Evolutionary conservation across 2,329 filamentous ascomycete species (phyloP).

Genomic region (Didymella keratinophila): DNA sequence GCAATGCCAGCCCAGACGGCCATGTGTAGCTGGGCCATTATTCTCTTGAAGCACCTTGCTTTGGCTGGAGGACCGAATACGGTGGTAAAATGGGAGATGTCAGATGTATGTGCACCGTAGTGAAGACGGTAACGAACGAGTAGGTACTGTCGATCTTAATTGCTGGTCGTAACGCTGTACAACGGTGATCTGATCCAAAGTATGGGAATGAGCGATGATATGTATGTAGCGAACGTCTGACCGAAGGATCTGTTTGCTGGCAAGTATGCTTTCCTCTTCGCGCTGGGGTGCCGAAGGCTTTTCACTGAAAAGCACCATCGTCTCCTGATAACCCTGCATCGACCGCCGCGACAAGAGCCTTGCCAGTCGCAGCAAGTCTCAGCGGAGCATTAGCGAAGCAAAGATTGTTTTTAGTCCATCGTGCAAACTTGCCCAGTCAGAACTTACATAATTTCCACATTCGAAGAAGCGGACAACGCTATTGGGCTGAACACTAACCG

Average conservation of each 20-base stretch:
- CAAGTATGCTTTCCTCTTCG: neutral
- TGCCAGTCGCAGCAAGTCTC: constrained; percentile 10
- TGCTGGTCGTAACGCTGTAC: neutral
- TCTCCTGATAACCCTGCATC: constrained; percentile 11
- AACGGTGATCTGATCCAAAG: neutral
- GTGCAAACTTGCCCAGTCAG: constrained; percentile 11
- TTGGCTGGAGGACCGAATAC: neutral
- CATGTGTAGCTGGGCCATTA: constrained; percentile 17
- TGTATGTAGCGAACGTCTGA: constrained; percentile 1
- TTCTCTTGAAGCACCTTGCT: neutral
- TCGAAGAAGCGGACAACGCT: neutral
- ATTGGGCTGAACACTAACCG: constrained; percentile 12
- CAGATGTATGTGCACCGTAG: constrained; percentile 1
- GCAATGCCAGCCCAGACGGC: constrained; percentile 17
- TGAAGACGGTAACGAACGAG: neutral
- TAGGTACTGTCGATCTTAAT: constrained; percentile 4
- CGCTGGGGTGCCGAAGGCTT: constrained; percentile 6
- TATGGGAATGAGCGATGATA: constrained; percentile 1
- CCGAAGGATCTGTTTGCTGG: neutral
- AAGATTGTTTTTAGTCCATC: constrained; percentile 4
- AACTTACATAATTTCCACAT: constrained; percentile 17
- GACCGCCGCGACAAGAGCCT: neutral
- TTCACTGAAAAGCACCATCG: constrained; percentile 10
- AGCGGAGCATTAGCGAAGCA: constrained; percentile 5
- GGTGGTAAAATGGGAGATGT: neutral